Conservation (phyloP, 306 rosid genomes). For the Styphnolobium japonicum region DNA sequence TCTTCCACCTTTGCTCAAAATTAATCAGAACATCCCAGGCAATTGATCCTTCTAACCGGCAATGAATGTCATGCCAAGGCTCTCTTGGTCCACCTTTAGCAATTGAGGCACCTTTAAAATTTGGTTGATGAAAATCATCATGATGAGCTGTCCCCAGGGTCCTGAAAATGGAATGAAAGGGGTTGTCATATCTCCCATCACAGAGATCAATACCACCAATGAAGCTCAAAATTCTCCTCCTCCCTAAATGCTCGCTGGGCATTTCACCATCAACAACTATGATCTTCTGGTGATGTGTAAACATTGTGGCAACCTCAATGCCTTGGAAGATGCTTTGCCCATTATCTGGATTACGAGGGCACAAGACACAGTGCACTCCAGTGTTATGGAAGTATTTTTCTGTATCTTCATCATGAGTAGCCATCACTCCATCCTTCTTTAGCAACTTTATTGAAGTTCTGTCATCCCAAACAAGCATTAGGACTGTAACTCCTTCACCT, state of each 20-base stretch:
- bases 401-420: conserved; percentile 54
- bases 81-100: conserved; percentile 53
- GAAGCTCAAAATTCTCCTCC: conserved; percentile 49
- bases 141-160: conserved; percentile 30
- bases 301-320: conserved; percentile 42
- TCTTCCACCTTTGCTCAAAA: conserved; percentile 55
- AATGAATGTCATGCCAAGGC: conserved; percentile 59
- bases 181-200: conserved; percentile 63
- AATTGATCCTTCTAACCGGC: conserved; percentile 43
- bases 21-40: conserved; percentile 54
- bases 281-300: conserved; percentile 58
- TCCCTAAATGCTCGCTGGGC: conserved; percentile 13
- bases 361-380: conserved; percentile 38
- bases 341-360: conserved; percentile 45
- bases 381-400: conserved; percentile 38
- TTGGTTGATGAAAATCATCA: conserved; percentile 50
- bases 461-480: conserved; percentile 65
- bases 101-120: conserved; percentile 29
- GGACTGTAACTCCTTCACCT: conserved; percentile 41
- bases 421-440: conserved; percentile 51
- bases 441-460: conserved; percentile 45
- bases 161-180: conserved; percentile 41
- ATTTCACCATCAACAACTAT: conserved; percentile 40
- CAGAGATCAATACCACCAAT: conserved; percentile 59
- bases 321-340: conserved; percentile 30